Base-by-base conservation (phyloP, 225 moss, liverwort and hornwort genomes). In the Sphagnum contortum region DNA sequence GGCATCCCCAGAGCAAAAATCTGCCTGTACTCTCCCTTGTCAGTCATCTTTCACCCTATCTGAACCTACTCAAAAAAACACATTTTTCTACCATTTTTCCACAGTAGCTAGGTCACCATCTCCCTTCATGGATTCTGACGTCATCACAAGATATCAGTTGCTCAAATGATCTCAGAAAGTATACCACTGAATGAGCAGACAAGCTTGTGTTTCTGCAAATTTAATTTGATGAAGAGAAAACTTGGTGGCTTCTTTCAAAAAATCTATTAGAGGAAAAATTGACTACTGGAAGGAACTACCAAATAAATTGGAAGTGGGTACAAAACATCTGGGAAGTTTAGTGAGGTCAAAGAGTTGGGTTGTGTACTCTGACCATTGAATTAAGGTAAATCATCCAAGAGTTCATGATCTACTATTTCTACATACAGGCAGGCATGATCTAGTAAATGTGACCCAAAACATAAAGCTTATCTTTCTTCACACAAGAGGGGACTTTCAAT, bases 1-100 rank as follows among this genome's bases (percentile, higher is more conserved):
- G 96, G 96, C 88, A 93, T 88, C 55, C 90, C 69, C 57, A 87
- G 76, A 49, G 90, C 81, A 67, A 91, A 72, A 44, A 96, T 87
- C 90, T 90, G 79, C 66, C 82, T 84, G 84, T 62, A 71, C 50
- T 68, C 50, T 71, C 51, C 73, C 59, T 47, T 70, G 57, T 84
- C 62, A 84, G 75, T 29, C 29, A 29, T 29, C 29, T 29, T 29
- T 29, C 29, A 29, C 29, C 29, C 29, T 0, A 29, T 29, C 29
- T 29, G 29, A 29, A 29, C 29, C 29, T 29, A 29, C 29, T 29
- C 29, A 1, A 29, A 29, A 1, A 29, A 29, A 29, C 29, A 29
- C 29, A 29, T 29, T 29, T 29, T 29, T 29, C 29, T 66, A 67
- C 51, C 63, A 44, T 64, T 12, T 49, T 12, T 5, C 4, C 3